Base-by-base conservation (phyloP, 768 basidiomycete species). In the Amanita exitialis region DNA sequence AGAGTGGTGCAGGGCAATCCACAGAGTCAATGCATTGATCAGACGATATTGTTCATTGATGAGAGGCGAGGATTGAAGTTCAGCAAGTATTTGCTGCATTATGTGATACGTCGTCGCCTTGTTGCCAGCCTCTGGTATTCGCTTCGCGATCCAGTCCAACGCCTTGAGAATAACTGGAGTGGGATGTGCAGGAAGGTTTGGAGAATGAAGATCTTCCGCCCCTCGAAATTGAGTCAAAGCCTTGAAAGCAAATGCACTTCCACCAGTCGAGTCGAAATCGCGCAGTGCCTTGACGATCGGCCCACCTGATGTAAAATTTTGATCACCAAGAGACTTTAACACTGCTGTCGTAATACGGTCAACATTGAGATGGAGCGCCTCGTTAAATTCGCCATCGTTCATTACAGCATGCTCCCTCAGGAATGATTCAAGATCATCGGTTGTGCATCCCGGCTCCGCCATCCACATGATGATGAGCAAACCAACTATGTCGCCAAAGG, bases 41-140 rank as follows among this genome's bases (percentile, higher is more conserved):
- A 83, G 67, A 10, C 94, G 80, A 36, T 81, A 64, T 61, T 94
- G 89, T 61, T 95, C 90, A 62, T 90, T 88, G 54, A 95, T 76
- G 35, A 96, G 73, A 16, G 83, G 83, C 0, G 80, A 79, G 8
- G 66, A 63, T 52, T 87, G 77, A 7, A 91, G 67, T 36, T 75
- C 73, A 4, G 81, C 73, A 55, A 94, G 80, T 12, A 95, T 71
- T 46, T 79, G 76, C 52, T 86, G 83, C 23, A 90, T 63, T 49
- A 89, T 76, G 54, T 93, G 90, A 62, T 89, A 93, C 4, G 82
- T 79, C 44, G 79, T 79, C 9, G 84, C 77, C n/a, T 68, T 66
- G 21, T 65, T 66, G 37, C 77, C 68, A 16, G 73, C 71, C 12
- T 67, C 62, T 3, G 71, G 63, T 5, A 72, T 63, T 16, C 67